Evolutionary conservation across 257 asterid genomes (phyloP).

Genomic region (Fraxinus quadrangulata): DNA sequence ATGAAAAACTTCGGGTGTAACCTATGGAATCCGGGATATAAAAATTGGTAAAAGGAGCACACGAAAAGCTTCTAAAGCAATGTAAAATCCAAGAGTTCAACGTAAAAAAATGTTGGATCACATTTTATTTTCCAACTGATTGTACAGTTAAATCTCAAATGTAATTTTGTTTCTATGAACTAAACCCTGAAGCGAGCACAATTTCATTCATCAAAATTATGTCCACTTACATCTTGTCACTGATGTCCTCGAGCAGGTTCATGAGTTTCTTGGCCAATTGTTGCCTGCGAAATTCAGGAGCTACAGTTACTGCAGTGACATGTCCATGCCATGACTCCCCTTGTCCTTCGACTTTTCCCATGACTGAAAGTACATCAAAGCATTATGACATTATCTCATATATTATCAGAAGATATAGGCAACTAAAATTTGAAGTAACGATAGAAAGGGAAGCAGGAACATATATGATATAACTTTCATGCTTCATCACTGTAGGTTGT

Average conservation of each 20-base stretch:
- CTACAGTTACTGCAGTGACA: conserved; percentile 93
- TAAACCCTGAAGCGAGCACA: not conserved
- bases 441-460: no score
- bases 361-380: conserved; percentile 49
- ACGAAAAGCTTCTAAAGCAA: not conserved
- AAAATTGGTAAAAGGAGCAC: not conserved
- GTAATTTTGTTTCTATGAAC: not conserved
- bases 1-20: not conserved
- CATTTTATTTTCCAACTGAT: not conserved
- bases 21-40: not conserved
- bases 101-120: not conserved
- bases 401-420: not conserved
- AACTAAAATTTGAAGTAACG: not conserved
- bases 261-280: conserved; percentile 93
- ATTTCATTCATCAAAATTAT: not conserved
- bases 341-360: conserved; percentile 99
- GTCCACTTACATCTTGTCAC: conserved; percentile 79
- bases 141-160: not conserved
- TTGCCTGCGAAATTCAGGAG: conserved; percentile 92
- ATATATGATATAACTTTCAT: no score
- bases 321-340: conserved; percentile 99
- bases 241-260: conserved; percentile 84
- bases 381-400: not conserved
- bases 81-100: not conserved
- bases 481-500: no score